These are phyloP conservation scores for Globisporangium rhizosaccharum DNA, from an alignment of 352 stramenopile genomes.

Conservation along the genomic window DNA sequence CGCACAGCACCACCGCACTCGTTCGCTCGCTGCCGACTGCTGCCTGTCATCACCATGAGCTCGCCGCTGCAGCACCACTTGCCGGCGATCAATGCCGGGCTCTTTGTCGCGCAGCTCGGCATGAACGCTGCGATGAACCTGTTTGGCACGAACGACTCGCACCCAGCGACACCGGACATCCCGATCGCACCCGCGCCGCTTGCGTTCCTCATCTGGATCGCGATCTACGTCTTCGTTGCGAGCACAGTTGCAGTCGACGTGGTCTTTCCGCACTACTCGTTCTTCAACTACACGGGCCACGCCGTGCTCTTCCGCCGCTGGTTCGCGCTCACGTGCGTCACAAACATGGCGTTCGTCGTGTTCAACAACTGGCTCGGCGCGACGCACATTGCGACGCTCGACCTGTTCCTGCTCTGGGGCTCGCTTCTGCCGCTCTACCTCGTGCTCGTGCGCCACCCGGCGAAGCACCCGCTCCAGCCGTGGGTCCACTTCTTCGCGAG, in stretches of 20 bases:
- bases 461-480: conserved; percentile 28
- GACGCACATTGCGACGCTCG: conserved; percentile 17
- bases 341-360: conserved; percentile 41
- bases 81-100: conserved; percentile 12
- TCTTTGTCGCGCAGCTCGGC: conserved; percentile 11
- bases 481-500: conserved; percentile 55
- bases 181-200: conserved; percentile 40
- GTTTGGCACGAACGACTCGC: conserved; percentile 2
- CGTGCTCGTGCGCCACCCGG: conserved; percentile 44
- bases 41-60: not conserved
- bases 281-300: conserved; percentile 45
- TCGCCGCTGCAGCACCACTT: conserved; percentile 17
- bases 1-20: not conserved
- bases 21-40: not conserved
- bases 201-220: conserved; percentile 48
- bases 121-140: conserved; percentile 15
- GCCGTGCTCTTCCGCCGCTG: conserved; percentile 43
- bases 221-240: conserved; percentile 41
- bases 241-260: conserved; percentile 43
- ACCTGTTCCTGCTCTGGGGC: conserved; percentile 36
- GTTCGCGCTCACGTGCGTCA: conserved; percentile 47
- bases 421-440: conserved; percentile 48
- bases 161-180: conserved; percentile 14
- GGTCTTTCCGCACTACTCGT: conserved; percentile 50
- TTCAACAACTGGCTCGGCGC: conserved; percentile 23